Evolutionary conservation across 441 rosid species (phyloP), one percentile per base, ranked within the genome.

Genomic region (Adansonia madagascariensis): DNA sequence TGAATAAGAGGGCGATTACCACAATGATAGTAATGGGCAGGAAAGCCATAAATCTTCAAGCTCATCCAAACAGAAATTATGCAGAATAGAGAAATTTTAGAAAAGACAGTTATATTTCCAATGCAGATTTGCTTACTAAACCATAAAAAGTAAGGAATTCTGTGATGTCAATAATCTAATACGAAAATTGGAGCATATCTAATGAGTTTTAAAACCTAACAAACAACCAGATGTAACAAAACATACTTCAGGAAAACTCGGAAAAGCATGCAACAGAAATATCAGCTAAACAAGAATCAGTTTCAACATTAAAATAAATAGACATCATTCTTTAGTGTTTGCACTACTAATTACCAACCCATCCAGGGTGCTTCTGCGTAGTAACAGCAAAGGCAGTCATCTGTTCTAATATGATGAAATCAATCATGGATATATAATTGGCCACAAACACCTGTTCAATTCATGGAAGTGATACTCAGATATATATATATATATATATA

Each of bases 311-410:
- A 65, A 69, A 15, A 56, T 50, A 69, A 18, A 71, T 27, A 53
- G 11, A 68, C 70, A 55, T 61, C 15, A 18, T 35, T 24, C 39
- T 44, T 59, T 35, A 57, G 31, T 12, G 61, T 44, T 62, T 4
- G 64, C 76, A 60, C 2, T 20, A 73, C 66, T 71, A 85, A 98
- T 88, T 84, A 91, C 98, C 99, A 88, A 94, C 98, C 99, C 99
- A 96, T 79, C 99, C 99, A 84, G 98, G 97, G 85, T 96, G 99
- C 80, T 96, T 96, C 84, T 96, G 98, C 99, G 94, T 94, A 56
- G 91, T 94, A 75, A 96, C 98, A 78, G 99, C 96, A 82, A 96
- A 94, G 77, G 98, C 93, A 22, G 94, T 94, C 98, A 96, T 93
- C 85, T 93, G 98, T 83, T 94, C 98, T 75, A 93, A 82, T 88